Percentiles rank a stretch among this genome's conserved stretches.
Conservation (phyloP, 805 yeast genomes). For the Tetrapisispora namnaoensis region DNA sequence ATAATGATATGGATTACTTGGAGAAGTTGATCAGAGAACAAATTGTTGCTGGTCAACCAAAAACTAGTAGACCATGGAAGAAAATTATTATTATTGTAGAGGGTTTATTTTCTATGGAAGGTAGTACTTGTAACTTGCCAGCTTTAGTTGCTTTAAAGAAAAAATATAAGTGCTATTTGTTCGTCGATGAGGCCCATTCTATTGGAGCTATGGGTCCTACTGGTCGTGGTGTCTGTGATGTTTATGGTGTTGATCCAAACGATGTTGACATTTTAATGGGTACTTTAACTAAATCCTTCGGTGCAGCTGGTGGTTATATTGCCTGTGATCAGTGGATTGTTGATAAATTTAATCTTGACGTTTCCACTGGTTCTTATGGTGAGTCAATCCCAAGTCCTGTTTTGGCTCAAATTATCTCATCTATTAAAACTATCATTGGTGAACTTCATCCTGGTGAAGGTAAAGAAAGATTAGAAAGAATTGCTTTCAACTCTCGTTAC, state of each 20-base stretch:
- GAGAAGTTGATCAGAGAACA: constrained; percentile 73
- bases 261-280: constrained; percentile 91
- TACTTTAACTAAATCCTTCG: constrained; percentile 92
- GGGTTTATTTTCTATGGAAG: constrained; percentile 90
- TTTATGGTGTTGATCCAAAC: constrained; percentile 68
- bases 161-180: constrained; percentile 80
- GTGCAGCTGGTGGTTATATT: constrained; percentile 97
- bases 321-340: constrained; percentile 66
- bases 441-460: constrained; percentile 90
- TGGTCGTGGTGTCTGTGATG: constrained; percentile 94
- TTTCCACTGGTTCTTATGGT: constrained; percentile 64
- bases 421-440: constrained; percentile 72
- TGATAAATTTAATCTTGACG: constrained; percentile 62
- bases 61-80: constrained; percentile 93
- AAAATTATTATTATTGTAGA: constrained; percentile 79
- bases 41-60: constrained; percentile 90
- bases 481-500: constrained; percentile 93
- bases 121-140: constrained; percentile 80
- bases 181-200: constrained; percentile 96
- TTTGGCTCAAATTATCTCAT: constrained; percentile 72
- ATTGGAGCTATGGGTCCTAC: constrained; percentile 96
- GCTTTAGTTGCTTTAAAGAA: constrained; percentile 59
- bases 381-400: constrained; percentile 91
- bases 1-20: constrained; percentile 75
- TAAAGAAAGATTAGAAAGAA: constrained; percentile 75